These are phyloP conservation scores for Cercospora sojina DNA, from an alignment of 2,329 filamentous ascomycete species.

Conservation along the genomic window DNA sequence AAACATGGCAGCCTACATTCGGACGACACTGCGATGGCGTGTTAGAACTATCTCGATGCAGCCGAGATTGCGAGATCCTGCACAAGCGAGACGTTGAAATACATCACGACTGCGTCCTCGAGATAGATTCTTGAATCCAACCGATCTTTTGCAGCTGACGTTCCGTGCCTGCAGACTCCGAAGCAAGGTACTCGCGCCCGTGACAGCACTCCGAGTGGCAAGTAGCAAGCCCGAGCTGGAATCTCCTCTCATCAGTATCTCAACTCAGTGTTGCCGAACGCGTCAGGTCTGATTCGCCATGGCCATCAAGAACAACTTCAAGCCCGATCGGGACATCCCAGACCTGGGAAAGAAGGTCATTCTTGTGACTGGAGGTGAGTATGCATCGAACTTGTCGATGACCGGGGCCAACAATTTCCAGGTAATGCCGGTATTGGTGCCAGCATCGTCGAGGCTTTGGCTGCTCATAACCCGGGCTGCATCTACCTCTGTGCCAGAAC, in stretches of 20 bases:
- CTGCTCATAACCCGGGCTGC: constrained; percentile 44
- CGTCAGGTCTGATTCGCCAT: constrained; percentile 24
- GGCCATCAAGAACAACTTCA: constrained; percentile 6
- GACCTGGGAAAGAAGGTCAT: constrained; percentile 45
- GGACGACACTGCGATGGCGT: background rate
- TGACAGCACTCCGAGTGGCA: background rate
- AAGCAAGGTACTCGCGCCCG: background rate
- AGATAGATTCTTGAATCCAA: background rate
- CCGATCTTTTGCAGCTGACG: background rate
- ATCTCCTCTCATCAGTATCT: background rate
- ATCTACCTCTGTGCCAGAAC: constrained; percentile 52
- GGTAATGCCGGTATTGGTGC: constrained; percentile 51
- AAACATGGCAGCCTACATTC: background rate
- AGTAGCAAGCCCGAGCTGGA: background rate
- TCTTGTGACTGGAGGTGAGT: constrained; percentile 44
- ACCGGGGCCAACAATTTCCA: background rate
- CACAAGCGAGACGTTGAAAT: background rate
- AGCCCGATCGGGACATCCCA: constrained; percentile 41
- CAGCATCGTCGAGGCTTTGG: constrained; percentile 46
- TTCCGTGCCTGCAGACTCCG: background rate
- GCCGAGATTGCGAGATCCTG: background rate
- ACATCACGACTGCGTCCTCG: background rate
- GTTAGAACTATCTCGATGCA: background rate
- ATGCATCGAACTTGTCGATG: background rate
- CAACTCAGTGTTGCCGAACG: background rate